Evolutionary conservation across 2,329 filamentous ascomycete species (phyloP), one percentile per base, ranked within the genome.

Genomic region (Arthrobotrys iridis): DNA sequence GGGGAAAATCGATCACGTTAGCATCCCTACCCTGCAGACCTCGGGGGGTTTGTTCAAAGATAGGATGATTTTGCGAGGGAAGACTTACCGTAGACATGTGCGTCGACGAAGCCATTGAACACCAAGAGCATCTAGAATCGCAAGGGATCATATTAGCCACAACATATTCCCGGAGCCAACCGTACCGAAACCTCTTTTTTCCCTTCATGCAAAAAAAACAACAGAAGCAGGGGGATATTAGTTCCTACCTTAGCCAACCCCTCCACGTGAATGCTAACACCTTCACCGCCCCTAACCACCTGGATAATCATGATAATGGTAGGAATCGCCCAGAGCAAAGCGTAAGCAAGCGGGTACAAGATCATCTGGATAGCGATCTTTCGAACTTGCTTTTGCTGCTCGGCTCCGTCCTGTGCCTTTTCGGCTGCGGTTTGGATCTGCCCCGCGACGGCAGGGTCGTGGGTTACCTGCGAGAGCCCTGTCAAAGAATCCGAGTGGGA

Each of bases 331-430:
- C 72, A 76, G 15, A 76, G 58, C 15, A 76, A 33, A 3, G 55
- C 72, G 45, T 68, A 70, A 6, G 64, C 63, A 15, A 70, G 13
- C 30, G 72, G 72, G 30, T 64, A 76, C 33, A 64, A 68, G 20
- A 70, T 70, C 72, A 76, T 58, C 35, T 74, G 70, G 15, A 74
- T 60, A 4, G 70, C 70, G 58, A 74, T 67, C 45, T 67, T 74
- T 13, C 62, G 18, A 5, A 74, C 63, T 35, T 74, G 70, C 35
- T 41, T 41, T 22, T 66, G 62, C 55, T 74, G 70, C 4, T 63
- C 52, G 15, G 33, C 70, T 24, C 62, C 63, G n/a, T 67, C 70
- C 13, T 58, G 22, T 8, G 43, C 58, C 15, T 26, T 57, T 50
- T 71, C 58, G 15, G 57, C 46, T 7, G 46, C 58, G 0, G 48